Evolutionary conservation across 352 stramenopile species (phyloP).

Genomic region (Blastocystis sp.): DNA sequence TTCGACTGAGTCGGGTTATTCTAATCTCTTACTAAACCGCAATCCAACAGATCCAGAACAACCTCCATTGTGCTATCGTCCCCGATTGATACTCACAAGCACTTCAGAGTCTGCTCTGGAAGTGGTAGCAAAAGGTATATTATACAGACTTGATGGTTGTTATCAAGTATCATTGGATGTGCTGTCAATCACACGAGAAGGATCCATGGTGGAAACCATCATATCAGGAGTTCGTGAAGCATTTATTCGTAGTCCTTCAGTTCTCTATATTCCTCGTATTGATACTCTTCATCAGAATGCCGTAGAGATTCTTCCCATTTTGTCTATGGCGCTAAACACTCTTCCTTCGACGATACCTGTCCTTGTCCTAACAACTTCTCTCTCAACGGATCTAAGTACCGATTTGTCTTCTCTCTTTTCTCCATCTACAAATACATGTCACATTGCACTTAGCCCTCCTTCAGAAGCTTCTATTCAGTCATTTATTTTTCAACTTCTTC

Average conservation of each 20-base stretch:
- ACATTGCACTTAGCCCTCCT: neutral
- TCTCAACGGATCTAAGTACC: neutral
- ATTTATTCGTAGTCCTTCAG: conserved; percentile 77
- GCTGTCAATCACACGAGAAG: conserved; percentile 76
- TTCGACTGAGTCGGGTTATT: neutral
- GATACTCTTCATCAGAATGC: conserved; percentile 79
- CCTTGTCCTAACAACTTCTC: neutral
- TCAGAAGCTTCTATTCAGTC: neutral
- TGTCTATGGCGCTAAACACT: conserved; percentile 44
- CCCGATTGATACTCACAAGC: conserved; percentile 76
- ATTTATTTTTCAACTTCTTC: neutral
- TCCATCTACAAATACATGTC: neutral
- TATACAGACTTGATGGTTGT: conserved; percentile 78
- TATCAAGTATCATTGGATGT: conserved; percentile 79
- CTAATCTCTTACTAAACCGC: neutral
- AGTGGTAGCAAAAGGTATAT: conserved; percentile 75
- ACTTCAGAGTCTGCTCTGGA: conserved; percentile 77
- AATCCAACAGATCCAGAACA: neutral
- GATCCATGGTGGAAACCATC: conserved; percentile 78
- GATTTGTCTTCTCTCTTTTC: neutral
- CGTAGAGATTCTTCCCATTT: conserved; percentile 74
- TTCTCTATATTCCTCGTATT: conserved; percentile 78
- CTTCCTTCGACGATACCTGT: neutral
- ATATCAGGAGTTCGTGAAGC: conserved; percentile 77
- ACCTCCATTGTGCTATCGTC: conserved; percentile 70